Evolutionary conservation across 1,139 yeast genomes (phyloP).

Genomic region (Lodderomyces jiufengensis): DNA sequence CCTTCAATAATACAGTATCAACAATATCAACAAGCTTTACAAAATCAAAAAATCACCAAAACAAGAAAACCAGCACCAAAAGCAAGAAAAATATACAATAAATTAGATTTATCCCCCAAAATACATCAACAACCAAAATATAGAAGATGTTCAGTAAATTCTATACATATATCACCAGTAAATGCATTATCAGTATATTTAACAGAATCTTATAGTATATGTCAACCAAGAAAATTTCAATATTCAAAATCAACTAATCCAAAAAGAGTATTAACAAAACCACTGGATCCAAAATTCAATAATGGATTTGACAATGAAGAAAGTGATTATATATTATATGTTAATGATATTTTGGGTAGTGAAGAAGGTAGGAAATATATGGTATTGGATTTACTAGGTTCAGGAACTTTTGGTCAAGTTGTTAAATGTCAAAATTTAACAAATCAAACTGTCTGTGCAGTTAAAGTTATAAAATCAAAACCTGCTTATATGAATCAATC

Average conservation of each 20-base stretch:
- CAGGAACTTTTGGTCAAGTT: slow-evolving; percentile 98
- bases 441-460: slow-evolving; percentile 89
- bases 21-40: slow-evolving; percentile 33
- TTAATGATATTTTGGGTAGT: slow-evolving; percentile 86
- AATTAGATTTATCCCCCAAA: slow-evolving; percentile 60
- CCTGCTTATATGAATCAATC: slow-evolving; percentile 92
- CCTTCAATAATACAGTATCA: slow-evolving; percentile 38
- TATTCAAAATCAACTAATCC: slow-evolving; percentile 88
- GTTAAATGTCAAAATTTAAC: slow-evolving; percentile 92
- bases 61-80: slow-evolving; percentile 36
- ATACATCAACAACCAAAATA: slow-evolving; percentile 66
- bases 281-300: slow-evolving; percentile 77
- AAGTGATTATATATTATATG: slow-evolving; percentile 87
- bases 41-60: slow-evolving; percentile 22
- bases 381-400: slow-evolving; percentile 87
- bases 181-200: slow-evolving; percentile 76
- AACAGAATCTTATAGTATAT: slow-evolving; percentile 76
- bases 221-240: slow-evolving; percentile 78
- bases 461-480: slow-evolving; percentile 88
- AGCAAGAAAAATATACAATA: slow-evolving; percentile 34
- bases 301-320: slow-evolving; percentile 87
- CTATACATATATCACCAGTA: slow-evolving; percentile 81
- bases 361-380: slow-evolving; percentile 85
- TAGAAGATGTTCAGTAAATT: slow-evolving; percentile 75
- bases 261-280: slow-evolving; percentile 86